These are phyloP conservation scores for Agrocybe praecox DNA, from an alignment of 768 basidiomycete genomes.

Conservation along the genomic window DNA sequence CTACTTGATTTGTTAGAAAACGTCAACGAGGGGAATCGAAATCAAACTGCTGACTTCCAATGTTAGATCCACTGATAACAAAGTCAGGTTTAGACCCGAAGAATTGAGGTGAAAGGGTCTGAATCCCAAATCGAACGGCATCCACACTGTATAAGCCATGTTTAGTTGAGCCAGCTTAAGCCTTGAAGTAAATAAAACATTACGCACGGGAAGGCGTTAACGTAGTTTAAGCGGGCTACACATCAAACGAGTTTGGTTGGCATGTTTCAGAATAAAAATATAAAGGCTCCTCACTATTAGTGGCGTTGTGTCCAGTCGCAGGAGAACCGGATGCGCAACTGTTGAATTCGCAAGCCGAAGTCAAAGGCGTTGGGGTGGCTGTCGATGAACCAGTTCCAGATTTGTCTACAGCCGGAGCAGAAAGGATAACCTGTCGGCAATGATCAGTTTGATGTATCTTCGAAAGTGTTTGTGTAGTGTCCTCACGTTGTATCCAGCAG, in stretches of 20 bases:
- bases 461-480: neutral
- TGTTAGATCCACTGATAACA: slow-evolving; percentile 48
- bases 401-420: slow-evolving; percentile 45
- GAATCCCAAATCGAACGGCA: slow-evolving; percentile 41
- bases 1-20: slow-evolving; percentile 10
- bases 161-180: neutral
- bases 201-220: slow-evolving; percentile 37
- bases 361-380: slow-evolving; percentile 32
- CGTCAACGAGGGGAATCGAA: neutral
- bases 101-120: slow-evolving; percentile 44
- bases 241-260: neutral
- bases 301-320: slow-evolving; percentile 41
- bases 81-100: slow-evolving; percentile 43
- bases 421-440: slow-evolving; percentile 42
- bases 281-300: slow-evolving; percentile 32
- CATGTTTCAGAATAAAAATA: neutral
- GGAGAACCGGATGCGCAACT: slow-evolving; percentile 48
- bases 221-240: slow-evolving; percentile 36
- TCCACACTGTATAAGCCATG: slow-evolving; percentile 26
- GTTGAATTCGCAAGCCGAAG: slow-evolving; percentile 45
- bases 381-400: slow-evolving; percentile 49
- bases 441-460: neutral
- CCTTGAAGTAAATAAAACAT: neutral
- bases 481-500: slow-evolving; percentile 40
- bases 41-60: slow-evolving; percentile 34